Percentiles rank a stretch among this genome's conserved stretches.
Conservation (phyloP, 2,329 filamentous ascomycete species). For the Alternaria rosae region DNA sequence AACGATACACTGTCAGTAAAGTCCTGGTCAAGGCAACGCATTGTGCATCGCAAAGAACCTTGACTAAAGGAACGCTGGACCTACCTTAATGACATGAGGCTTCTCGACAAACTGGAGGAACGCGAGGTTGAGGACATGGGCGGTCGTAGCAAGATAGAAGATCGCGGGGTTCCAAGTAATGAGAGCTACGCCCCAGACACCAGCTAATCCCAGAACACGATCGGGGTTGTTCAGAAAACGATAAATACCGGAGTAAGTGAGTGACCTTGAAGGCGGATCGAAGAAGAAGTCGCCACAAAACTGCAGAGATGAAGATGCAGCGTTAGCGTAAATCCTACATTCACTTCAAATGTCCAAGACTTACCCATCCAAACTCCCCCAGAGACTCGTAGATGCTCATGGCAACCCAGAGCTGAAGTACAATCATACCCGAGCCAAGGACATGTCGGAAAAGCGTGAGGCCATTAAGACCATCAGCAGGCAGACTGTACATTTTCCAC, state of each 20-base stretch:
- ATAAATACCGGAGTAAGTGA: constrained; percentile 97
- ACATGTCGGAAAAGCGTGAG: constrained; percentile 87
- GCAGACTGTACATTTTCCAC: constrained; percentile 96
- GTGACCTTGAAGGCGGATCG: constrained; percentile 77
- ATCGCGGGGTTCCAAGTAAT: constrained; percentile 90
- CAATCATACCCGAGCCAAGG: constrained; percentile 78
- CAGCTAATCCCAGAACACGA: constrained; percentile 88
- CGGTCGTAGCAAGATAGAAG: constrained; percentile 83
- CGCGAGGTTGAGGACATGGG: constrained; percentile 82
- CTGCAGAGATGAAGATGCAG: not conserved
- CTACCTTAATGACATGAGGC: constrained; percentile 75
- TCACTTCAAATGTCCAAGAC: not conserved
- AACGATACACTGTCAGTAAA: not conserved
- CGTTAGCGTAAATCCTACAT: not conserved
- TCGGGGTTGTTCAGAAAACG: constrained; percentile 98
- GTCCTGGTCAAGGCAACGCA: not conserved
- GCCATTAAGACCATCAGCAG: constrained; percentile 86
- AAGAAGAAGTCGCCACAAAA: constrained; percentile 99
- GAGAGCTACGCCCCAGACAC: constrained; percentile 92
- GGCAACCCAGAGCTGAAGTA: constrained; percentile 90
- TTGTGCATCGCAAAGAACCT: not conserved
- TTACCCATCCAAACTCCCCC: constrained; percentile 89
- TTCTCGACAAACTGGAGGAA: constrained; percentile 95
- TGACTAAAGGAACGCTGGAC: not conserved
- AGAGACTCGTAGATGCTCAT: constrained; percentile 93